These are phyloP conservation scores for Clonostachys sp. DNA, from an alignment of 2,329 filamentous ascomycete species.

Conservation along the genomic window DNA sequence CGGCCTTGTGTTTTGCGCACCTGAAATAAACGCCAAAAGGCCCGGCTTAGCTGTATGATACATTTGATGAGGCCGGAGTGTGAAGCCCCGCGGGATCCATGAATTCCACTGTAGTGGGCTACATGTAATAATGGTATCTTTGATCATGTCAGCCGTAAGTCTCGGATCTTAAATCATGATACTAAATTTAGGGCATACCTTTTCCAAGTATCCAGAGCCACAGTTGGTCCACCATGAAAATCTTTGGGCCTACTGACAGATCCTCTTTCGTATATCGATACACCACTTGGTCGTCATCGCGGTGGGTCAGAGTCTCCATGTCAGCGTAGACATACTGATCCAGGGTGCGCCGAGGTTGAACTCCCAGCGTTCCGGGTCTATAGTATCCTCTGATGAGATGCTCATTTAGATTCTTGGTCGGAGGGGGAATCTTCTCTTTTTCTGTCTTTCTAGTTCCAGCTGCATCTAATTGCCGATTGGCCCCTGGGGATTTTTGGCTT, in stretches of 20 bases:
- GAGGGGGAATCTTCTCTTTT: not conserved
- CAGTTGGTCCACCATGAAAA: not conserved
- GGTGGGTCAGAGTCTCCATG: not conserved
- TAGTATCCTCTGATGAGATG: not conserved
- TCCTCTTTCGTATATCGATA: conserved; percentile 4
- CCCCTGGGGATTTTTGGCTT: no score
- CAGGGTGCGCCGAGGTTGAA: conserved; percentile 5
- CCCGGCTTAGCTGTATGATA: no score
- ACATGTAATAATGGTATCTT: conserved; percentile 4
- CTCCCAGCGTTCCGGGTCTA: not conserved
- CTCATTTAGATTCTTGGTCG: not conserved
- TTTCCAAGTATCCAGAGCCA: not conserved
- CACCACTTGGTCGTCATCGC: conserved; percentile 6
- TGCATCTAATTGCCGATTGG: no score
- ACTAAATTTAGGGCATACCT: not conserved
- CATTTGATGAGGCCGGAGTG: not conserved
- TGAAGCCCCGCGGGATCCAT: not conserved
- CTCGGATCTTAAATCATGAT: no score
- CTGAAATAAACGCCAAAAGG: no score
- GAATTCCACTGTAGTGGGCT: conserved; percentile 2
- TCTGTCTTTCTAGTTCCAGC: no score
- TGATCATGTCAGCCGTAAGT: not conserved
- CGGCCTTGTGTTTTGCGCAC: no score
- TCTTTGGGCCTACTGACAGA: not conserved
- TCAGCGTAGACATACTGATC: conserved; percentile 5